Base-by-base conservation (phyloP, 192 early-diverging fungal species). In the Ambispora gerdemannii region DNA sequence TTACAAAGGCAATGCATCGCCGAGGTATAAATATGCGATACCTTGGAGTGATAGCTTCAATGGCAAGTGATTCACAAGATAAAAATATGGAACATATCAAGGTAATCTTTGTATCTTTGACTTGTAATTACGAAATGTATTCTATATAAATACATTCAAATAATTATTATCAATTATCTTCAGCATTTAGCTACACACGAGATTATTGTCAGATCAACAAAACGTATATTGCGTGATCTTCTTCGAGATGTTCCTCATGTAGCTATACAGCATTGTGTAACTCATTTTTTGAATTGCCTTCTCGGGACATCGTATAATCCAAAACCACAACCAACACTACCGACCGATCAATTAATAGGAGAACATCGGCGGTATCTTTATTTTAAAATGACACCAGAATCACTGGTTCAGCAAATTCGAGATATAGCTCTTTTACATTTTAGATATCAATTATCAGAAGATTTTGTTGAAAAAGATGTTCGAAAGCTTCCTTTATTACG, bases 1-100 rank as follows among this genome's bases (percentile, higher is more conserved):
- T 98, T n/a, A 88, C 88, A 11, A 83, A 80, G 65, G 81, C 87
- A 4, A 88, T 98, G 84, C 97, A 98, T 79, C 89, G 87, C 51
- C 92, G 92, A 38, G 97, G 97, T 70, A 90, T 99, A 80, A 97
- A 98, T 78, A 97, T 98, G 92, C 88, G 97, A 32, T 98, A 96
- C 72, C 83, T 99, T 24, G 96, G 95, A 8, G 84, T 78, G 50
- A 83, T 96, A 3, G 86, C 87, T 20, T 62, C 79, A 38, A 67
- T 90, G 24, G 79, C 95, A 33, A 82, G 92, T 6, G 70, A 84
- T 25, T 76, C 83, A 58, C 73, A 82, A 19, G 89, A 86, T 49
- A 74, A 78, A 28, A 77, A 78, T 25, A 72, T 89, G 34, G 72
- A 74, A 17, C 86, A 87, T 31, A 80, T 89, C 56, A 78, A 83